phyloP scores from a whole-genome alignment of 495 filamentous ascomycete species.

The Chaetomium tenue region DNA sequence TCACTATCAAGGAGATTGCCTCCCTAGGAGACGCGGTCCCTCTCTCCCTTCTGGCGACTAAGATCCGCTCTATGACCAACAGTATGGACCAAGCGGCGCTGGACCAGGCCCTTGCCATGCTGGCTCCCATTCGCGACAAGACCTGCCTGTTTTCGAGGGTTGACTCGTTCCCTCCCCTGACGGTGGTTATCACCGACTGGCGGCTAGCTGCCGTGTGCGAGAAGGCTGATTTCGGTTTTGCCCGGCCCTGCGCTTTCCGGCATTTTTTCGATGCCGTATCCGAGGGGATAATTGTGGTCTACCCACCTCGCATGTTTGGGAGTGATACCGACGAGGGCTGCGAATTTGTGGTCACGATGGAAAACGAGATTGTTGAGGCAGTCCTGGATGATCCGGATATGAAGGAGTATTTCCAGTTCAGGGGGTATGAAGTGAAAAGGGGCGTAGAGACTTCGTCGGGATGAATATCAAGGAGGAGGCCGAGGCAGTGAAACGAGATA shows the following conservation, averaged over 20 bases:
- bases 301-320: conserved; percentile 27
- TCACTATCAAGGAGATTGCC: conserved; percentile 37
- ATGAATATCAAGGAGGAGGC: not conserved
- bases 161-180: conserved; percentile 34
- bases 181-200: conserved; percentile 34
- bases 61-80: conserved; percentile 42
- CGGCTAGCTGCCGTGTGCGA: conserved; percentile 31
- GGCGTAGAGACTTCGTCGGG: not conserved
- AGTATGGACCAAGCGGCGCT: conserved; percentile 37
- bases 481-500: too few relatives aligned
- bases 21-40: conserved; percentile 32
- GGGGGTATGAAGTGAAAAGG: conserved; percentile 29
- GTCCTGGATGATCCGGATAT: conserved; percentile 44
- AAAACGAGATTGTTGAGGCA: conserved; percentile 35
- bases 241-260: conserved; percentile 28
- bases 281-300: conserved; percentile 33
- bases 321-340: conserved; percentile 42
- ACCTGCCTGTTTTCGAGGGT: conserved; percentile 33
- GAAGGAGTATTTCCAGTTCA: conserved; percentile 45
- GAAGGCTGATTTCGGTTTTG: conserved; percentile 38
- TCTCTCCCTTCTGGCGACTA: conserved; percentile 37
- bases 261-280: conserved; percentile 33
- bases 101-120: conserved; percentile 29
- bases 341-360: conserved; percentile 45
- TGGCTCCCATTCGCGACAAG: conserved; percentile 44